These are phyloP conservation scores for Neonectria neomacrospora DNA, from an alignment of 2,329 filamentous ascomycete genomes.

Conservation along the genomic window DNA sequence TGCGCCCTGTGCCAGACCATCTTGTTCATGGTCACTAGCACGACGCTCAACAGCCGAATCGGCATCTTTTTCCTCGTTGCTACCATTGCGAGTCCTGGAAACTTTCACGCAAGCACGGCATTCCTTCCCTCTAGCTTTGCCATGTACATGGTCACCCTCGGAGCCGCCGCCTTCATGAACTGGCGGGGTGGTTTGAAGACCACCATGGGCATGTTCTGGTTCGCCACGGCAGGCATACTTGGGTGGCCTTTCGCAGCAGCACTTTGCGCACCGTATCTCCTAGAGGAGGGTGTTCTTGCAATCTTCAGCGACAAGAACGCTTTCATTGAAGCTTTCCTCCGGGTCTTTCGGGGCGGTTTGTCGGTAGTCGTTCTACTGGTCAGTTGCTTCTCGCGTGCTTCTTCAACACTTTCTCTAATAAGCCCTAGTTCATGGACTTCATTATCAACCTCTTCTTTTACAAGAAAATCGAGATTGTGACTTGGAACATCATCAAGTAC, in stretches of 20 bases:
- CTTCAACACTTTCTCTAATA: background rate
- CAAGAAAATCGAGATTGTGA: conserved; percentile 78
- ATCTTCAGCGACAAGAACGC: conserved; percentile 66
- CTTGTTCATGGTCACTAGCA: conserved; percentile 81
- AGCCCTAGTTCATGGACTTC: conserved; percentile 71
- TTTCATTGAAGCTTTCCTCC: conserved; percentile 67
- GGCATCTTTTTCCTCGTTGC: conserved; percentile 86
- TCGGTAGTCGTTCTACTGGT: conserved; percentile 77
- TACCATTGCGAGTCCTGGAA: conserved; percentile 83
- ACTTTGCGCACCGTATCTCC: conserved; percentile 80
- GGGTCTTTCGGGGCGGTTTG: conserved; percentile 74
- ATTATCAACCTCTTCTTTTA: conserved; percentile 87
- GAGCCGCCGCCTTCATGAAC: conserved; percentile 89
- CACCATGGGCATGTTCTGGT: conserved; percentile 87
- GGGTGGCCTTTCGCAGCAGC: conserved; percentile 96
- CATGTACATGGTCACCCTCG: conserved; percentile 93
- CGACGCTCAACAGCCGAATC: conserved; percentile 82
- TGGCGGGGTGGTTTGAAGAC: conserved; percentile 84
- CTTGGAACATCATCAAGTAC: conserved; percentile 94
- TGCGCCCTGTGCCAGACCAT: conserved; percentile 87
- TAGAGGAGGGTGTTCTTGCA: conserved; percentile 76
- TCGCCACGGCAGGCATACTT: conserved; percentile 83
- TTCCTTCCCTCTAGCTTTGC: conserved; percentile 95
- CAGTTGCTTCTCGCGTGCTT: conserved; percentile 46
- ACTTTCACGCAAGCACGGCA: conserved; percentile 89